A percentile compares a stretch with the other conserved stretches of the same genome.
Conservation (phyloP, 75 land plant species). For the Selaginella moellendorffii region DNA sequence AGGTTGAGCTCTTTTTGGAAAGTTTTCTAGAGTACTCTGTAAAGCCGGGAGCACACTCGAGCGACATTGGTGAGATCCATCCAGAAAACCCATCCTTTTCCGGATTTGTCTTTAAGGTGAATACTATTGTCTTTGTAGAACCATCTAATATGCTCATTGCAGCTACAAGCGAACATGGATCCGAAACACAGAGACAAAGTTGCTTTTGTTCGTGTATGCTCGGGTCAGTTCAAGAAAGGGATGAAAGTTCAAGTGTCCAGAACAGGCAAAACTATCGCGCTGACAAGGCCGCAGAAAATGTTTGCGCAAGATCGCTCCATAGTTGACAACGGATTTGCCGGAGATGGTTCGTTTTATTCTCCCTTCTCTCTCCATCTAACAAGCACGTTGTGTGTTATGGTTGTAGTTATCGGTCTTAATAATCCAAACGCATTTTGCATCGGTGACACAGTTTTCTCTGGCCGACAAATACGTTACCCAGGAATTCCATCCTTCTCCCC, state of each 20-base stretch:
- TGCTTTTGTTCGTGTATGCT: slow-evolving; percentile 43
- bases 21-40: slow-evolving; percentile 31
- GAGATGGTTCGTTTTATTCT: slow-evolving; percentile 35
- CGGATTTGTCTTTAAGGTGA: slow-evolving; percentile 41
- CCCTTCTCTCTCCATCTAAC: too few relatives aligned
- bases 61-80: slow-evolving; percentile 29
- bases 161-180: slow-evolving; percentile 50
- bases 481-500: slow-evolving; percentile 47
- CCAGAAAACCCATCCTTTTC: slow-evolving; percentile 39
- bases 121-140: neutral
- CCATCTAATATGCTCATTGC: slow-evolving; percentile 8
- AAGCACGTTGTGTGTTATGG: too few relatives aligned
- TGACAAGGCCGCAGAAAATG: slow-evolving; percentile 44
- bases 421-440: slow-evolving; percentile 42
- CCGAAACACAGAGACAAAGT: slow-evolving; percentile 43
- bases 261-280: slow-evolving; percentile 30
- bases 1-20: slow-evolving; percentile 42
- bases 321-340: slow-evolving; percentile 36
- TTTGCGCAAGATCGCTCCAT: slow-evolving; percentile 38
- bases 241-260: slow-evolving; percentile 42
- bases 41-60: slow-evolving; percentile 26
- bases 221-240: slow-evolving; percentile 37
- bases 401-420: slow-evolving; percentile 39
- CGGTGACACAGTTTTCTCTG: slow-evolving; percentile 36
- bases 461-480: slow-evolving; percentile 26